Conservation (phyloP, 2,329 filamentous ascomycete species). For the Gyromitra esculenta region DNA sequence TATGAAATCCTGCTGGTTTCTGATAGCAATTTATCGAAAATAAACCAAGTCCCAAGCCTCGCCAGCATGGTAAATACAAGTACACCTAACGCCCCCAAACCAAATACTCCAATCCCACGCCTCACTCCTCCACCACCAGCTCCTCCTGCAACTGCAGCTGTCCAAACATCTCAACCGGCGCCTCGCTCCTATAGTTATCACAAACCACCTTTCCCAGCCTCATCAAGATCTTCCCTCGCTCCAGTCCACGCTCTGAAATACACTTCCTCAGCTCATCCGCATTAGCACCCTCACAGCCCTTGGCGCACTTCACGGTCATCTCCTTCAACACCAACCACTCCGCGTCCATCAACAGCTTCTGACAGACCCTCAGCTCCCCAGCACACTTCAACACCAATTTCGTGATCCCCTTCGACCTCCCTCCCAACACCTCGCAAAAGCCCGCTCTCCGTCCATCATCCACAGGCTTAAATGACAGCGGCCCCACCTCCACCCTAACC, state of each 20-base stretch:
- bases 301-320: not conserved
- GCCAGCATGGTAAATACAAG: no score
- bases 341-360: not conserved
- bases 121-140: not conserved
- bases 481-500: not conserved
- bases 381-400: not conserved
- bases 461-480: not conserved
- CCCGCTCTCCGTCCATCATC: not conserved
- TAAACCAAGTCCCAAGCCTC: no score
- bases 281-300: not conserved
- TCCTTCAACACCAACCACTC: not conserved
- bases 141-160: not conserved
- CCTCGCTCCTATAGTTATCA: not conserved
- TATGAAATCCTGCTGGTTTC: no score
- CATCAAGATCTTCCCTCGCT: not conserved
- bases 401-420: not conserved
- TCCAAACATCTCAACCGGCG: slow-evolving; percentile 1
- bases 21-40: no score
- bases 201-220: not conserved
- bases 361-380: not conserved
- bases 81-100: no score
- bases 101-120: no score
- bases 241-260: not conserved
- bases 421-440: not conserved
- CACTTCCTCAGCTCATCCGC: not conserved